phyloP scores from a whole-genome alignment of 495 filamentous ascomycete genomes.

The Daldinia bambusicola region DNA sequence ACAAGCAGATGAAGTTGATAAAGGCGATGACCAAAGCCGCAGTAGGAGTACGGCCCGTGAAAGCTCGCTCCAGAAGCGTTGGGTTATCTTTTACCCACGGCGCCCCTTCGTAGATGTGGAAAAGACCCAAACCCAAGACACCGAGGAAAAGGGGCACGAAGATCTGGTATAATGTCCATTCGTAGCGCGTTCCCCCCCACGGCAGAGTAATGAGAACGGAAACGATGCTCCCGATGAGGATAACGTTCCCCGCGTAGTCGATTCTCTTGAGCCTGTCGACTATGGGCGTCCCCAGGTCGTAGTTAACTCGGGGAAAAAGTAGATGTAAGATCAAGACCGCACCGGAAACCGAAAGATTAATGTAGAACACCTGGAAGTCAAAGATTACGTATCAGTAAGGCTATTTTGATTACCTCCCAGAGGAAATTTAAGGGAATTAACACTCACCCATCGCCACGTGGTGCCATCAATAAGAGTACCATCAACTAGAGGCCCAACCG shows the following conservation, averaged over 20 bases:
- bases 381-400: background rate
- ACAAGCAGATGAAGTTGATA: conserved; percentile 51
- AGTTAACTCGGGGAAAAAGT: background rate
- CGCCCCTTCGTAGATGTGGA: background rate
- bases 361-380: background rate
- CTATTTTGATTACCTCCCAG: background rate
- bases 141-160: conserved; percentile 37
- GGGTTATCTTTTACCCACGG: background rate
- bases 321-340: background rate
- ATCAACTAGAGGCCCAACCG: conserved; percentile 66
- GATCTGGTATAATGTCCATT: conserved; percentile 44
- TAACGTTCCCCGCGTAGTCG: background rate
- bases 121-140: conserved; percentile 42
- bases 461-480: background rate
- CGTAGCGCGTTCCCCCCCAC: conserved; percentile 42
- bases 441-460: background rate
- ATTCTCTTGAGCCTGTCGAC: background rate
- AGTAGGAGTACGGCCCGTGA: conserved; percentile 47
- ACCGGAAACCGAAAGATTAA: background rate
- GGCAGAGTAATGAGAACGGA: conserved; percentile 50
- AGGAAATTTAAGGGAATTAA: background rate
- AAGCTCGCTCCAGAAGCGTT: background rate
- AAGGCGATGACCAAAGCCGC: conserved; percentile 33
- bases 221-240: background rate
- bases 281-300: background rate